These are phyloP conservation scores for Monilinia vaccinii-corymbosi DNA, from an alignment of 2,329 filamentous ascomycete genomes.

Conservation along the genomic window DNA sequence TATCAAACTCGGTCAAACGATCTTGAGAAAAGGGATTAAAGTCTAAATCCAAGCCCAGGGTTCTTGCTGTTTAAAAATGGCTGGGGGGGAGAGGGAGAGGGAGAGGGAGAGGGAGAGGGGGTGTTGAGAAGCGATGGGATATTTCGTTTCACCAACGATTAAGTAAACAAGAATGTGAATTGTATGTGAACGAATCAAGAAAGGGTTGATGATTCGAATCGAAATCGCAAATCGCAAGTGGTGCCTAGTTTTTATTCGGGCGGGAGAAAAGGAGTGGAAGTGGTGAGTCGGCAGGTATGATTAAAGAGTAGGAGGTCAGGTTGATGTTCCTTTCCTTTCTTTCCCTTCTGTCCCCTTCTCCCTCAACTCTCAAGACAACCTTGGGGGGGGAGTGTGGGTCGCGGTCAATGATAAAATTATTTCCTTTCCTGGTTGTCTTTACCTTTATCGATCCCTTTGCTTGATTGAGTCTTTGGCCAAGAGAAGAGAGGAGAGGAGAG, in stretches of 20 bases:
- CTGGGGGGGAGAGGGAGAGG: no score
- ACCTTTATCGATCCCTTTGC: no score
- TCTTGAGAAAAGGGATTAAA: slow-evolving; percentile 6
- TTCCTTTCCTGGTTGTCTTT: not conserved
- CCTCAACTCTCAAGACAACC: no score
- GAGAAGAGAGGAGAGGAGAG: no score
- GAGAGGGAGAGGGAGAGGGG: not conserved
- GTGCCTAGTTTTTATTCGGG: not conserved
- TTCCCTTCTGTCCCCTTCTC: no score
- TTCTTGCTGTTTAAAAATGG: slow-evolving; percentile 10
- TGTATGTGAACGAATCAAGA: not conserved
- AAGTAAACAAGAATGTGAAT: not conserved
- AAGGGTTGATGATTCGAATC: not conserved
- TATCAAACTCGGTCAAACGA: not conserved
- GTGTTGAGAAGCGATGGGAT: not conserved
- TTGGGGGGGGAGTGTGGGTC: not conserved
- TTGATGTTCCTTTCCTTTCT: not conserved
- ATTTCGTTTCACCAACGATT: not conserved
- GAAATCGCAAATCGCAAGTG: no score
- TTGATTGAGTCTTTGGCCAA: no score
- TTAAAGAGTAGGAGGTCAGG: not conserved
- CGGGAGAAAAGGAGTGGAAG: not conserved
- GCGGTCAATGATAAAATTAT: not conserved
- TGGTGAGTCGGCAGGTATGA: not conserved
- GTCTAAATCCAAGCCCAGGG: slow-evolving; percentile 4